A percentile compares a stretch with the other conserved stretches of the same genome.
Evolutionary conservation across 1,284 basidiomycete species (phyloP).

Genomic region (Microbotryum lychnidis-dioicae): DNA sequence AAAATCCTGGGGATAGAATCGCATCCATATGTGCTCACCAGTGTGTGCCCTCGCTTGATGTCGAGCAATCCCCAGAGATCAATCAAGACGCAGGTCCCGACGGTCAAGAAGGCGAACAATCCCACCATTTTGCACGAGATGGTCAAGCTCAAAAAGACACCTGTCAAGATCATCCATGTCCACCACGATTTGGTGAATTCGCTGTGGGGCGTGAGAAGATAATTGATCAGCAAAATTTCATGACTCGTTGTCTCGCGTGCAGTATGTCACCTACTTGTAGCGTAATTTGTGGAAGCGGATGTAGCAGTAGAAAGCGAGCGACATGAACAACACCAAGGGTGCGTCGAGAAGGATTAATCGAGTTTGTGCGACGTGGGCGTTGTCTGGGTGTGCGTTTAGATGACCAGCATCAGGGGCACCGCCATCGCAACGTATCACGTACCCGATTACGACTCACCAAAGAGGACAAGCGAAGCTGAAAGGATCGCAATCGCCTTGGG

Average conservation of each 20-base stretch:
- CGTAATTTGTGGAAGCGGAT: slow-evolving; percentile 91
- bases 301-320: slow-evolving; percentile 88
- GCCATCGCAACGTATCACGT: background rate
- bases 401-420: background rate
- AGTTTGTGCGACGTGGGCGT: slow-evolving; percentile 89
- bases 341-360: slow-evolving; percentile 95
- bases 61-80: slow-evolving; percentile 96
- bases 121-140: slow-evolving; percentile 99
- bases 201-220: slow-evolving; percentile 42
- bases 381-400: slow-evolving; percentile 53
- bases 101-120: slow-evolving; percentile 77
- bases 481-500: slow-evolving; percentile 81
- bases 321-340: slow-evolving; percentile 89
- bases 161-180: slow-evolving; percentile 86
- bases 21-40: slow-evolving; percentile 51
- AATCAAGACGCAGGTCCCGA: slow-evolving; percentile 82
- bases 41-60: slow-evolving; percentile 66
- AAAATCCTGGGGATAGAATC: background rate
- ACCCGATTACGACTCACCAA: slow-evolving; percentile 51
- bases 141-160: slow-evolving; percentile 86
- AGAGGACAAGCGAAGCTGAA: slow-evolving; percentile 72
- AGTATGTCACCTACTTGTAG: slow-evolving; percentile 54
- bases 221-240: no score
- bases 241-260: background rate
- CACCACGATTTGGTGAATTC: slow-evolving; percentile 87